Base-by-base conservation (phyloP, 345 rosid genomes). In the Microcos paniculata region DNA sequence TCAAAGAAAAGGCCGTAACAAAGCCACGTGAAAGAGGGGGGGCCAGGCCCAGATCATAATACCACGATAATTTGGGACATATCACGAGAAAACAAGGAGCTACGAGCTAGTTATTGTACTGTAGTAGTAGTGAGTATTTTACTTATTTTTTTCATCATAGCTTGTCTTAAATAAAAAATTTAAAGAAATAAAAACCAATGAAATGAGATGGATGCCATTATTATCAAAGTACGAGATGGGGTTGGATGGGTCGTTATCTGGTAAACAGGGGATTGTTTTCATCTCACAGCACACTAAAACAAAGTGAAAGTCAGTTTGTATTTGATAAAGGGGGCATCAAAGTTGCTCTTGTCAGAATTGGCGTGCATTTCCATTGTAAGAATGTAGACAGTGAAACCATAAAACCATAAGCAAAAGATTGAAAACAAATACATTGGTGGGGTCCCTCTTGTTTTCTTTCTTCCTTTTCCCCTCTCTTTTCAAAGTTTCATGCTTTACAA, bases 231-330 rank as follows among this genome's bases (percentile, higher is more conserved):
- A 78, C 82, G 82, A 42, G 84, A 78, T 53, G 43, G 63, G 21
- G 49, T 70, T 65, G 83, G 85, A 82, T 73, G 80, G 82, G 87
- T 86, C 85, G 87, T 86, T 84, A 76, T 84, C 84, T 82, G 70
- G 84, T 66, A 80, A 76, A 74, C 68, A 57, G 76, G 26, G 72
- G 61, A 15, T 66, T 76, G 78, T 66, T 65, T 68, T 76, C 66
- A 53, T 64, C 74, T 42, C 33, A n/a, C 12, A 30, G 62, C 71
- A 62, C 70, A 63, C 67, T 30, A 56, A 77, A 63, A 77, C 73
- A 53, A 52, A 80, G 42, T 43, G 70, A 18, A 48, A 75, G 69
- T 65, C 82, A 64, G 78, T 82, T 52, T 81, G 87, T 80, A 72
- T 72, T 64, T 51, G 62, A 55, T 9, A 46, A 53, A 70, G 87